Evolutionary conservation across 257 asterid genomes (phyloP), one percentile per base, ranked within the genome.

Genomic region (Schizonepeta tenuifolia): DNA sequence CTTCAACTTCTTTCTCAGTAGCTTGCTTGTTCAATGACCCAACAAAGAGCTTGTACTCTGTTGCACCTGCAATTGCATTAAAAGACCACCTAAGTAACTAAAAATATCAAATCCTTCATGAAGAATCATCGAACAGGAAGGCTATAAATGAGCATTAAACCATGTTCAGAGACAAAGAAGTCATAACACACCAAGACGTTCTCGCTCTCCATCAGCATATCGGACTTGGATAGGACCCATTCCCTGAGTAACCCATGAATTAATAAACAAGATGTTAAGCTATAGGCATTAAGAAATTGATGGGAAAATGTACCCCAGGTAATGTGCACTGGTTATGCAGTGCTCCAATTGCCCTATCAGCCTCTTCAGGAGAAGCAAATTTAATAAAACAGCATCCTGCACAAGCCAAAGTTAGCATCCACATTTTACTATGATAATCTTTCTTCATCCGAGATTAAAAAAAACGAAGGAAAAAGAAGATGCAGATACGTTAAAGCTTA

Each of bases 371-470:
- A 70, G 92, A 83, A 79, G 87, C 94, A 88, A 88, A 93, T 76
- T 91, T 93, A 78, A 93, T 80, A 78, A 93, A 93, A 86, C 98
- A 93, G 87, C 98, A 93, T 74, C 98, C 98, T 93, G 97, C 96
- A 86, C 74, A 84, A 77, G 81, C 80, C 71, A 81, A 85, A 75
- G 76, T 83, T 47, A 73, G 80, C 66, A 35, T 73, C 82, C 77
- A 56, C 65, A 69, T 79, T 74, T 87, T 58, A 83, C 77, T 66
- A 82, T 56, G 77, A 79, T 66, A 36, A 74, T 79, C 70, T 11
- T 69, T 72, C 69, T 63, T 78, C 78, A 57, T 76, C 80, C 57
- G 38, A 57, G 64, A 28, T 0, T 49, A 40, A 50, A 43, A 49
- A 78, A n/a, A n/a, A n/a, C n/a, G 53, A 5, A 31, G 3, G 3